Conservation (phyloP, 2,329 filamentous ascomycete species). For the Knufia petricola region DNA sequence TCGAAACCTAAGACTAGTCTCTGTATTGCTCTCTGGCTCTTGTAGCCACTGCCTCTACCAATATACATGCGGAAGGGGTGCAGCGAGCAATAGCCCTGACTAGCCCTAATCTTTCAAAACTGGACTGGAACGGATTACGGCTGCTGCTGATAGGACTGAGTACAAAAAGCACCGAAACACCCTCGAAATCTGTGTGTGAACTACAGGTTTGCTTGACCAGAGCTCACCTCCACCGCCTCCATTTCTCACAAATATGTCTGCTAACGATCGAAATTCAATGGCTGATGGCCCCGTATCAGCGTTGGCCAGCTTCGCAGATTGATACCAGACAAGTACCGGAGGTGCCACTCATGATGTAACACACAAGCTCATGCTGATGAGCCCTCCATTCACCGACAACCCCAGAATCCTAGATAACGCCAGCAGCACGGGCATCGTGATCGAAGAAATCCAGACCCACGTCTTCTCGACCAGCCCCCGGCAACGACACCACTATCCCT, state of each 20-base stretch:
- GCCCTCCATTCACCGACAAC: neutral
- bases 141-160: neutral
- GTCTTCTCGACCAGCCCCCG: neutral
- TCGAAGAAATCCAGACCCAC: conserved; percentile 10
- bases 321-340: neutral
- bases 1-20: too few relatives aligned
- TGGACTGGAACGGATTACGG: neutral
- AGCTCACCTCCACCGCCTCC: neutral
- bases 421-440: conserved; percentile 16
- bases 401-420: conserved; percentile 20
- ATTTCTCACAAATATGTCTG: neutral
- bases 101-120: neutral
- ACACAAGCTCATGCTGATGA: neutral
- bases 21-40: too few relatives aligned
- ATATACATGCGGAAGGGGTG: neutral
- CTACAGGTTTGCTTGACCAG: neutral
- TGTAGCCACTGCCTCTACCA: too few relatives aligned
- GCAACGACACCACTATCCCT: conserved; percentile 9
- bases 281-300: neutral
- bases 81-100: neutral
- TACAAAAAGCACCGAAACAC: neutral
- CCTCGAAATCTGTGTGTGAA: too few relatives aligned
- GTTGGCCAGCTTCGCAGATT: neutral
- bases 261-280: neutral
- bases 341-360: conserved; percentile 1